These are phyloP conservation scores for Penicillium subrubescens DNA, from an alignment of 495 filamentous ascomycete species.

Conservation along the genomic window DNA sequence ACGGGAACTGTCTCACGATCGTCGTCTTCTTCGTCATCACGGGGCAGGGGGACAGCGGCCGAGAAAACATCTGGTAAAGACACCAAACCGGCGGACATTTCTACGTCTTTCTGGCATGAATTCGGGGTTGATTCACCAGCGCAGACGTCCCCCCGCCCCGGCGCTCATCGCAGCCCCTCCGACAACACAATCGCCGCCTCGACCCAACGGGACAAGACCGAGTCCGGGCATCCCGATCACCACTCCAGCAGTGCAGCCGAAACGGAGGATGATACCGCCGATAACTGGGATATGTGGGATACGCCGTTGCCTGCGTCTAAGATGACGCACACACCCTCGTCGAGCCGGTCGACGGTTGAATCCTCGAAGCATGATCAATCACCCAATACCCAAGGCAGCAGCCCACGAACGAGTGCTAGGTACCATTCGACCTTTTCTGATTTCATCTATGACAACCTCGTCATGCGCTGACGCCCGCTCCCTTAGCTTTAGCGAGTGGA, in stretches of 20 bases:
- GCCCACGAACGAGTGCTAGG: slow-evolving; percentile 56
- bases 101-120: slow-evolving; percentile 54
- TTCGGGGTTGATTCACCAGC: slow-evolving; percentile 56
- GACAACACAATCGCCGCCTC: slow-evolving; percentile 24
- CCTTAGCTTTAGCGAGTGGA: slow-evolving; percentile 49
- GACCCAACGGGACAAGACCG: slow-evolving; percentile 38
- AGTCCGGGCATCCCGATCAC: slow-evolving; percentile 36
- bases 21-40: slow-evolving; percentile 41
- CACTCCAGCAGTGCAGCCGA: slow-evolving; percentile 29
- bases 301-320: slow-evolving; percentile 48
- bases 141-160: slow-evolving; percentile 41
- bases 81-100: slow-evolving; percentile 49
- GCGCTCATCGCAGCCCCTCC: slow-evolving; percentile 35
- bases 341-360: slow-evolving; percentile 48
- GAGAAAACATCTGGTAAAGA: slow-evolving; percentile 50
- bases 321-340: slow-evolving; percentile 48
- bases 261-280: slow-evolving; percentile 54
- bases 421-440: slow-evolving; percentile 43
- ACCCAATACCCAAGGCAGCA: slow-evolving; percentile 49
- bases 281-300: slow-evolving; percentile 76
- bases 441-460: slow-evolving; percentile 37
- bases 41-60: slow-evolving; percentile 34
- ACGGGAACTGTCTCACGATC: slow-evolving; percentile 36
- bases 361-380: slow-evolving; percentile 47
- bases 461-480: slow-evolving; percentile 35